Conservation (phyloP, 179 eudicot genomes). For the Sideroxylon spinosum region DNA sequence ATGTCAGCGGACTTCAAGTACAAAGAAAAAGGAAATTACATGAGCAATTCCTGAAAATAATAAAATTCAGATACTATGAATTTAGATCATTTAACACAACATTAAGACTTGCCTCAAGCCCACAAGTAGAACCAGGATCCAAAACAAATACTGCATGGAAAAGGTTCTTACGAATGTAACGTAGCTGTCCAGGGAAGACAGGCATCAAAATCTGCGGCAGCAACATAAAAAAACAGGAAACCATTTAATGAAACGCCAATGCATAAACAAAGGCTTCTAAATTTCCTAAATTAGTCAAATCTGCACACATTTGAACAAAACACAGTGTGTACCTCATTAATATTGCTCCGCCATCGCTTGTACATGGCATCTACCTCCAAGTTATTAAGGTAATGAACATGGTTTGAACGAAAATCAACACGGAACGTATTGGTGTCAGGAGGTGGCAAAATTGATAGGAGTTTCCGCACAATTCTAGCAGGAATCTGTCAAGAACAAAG, state of each 20-base stretch:
- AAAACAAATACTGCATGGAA: slow-evolving; percentile 83
- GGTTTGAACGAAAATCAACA: slow-evolving; percentile 86
- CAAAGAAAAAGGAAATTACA: slow-evolving; percentile 18
- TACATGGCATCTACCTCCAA: slow-evolving; percentile 90
- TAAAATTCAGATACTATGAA: slow-evolving; percentile 13
- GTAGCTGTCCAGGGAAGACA: slow-evolving; percentile 93
- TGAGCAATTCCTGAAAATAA: slow-evolving; percentile 17
- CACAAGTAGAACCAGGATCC: slow-evolving; percentile 86
- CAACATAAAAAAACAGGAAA: not conserved
- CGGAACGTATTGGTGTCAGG: slow-evolving; percentile 71
- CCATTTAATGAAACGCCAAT: not conserved
- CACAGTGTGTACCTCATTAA: slow-evolving; percentile 69
- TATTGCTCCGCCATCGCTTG: slow-evolving; percentile 87
- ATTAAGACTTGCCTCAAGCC: slow-evolving; percentile 80
- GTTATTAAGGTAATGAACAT: slow-evolving; percentile 93
- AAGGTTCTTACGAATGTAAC: slow-evolving; percentile 88
- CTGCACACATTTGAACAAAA: not conserved
- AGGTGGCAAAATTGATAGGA: slow-evolving; percentile 69
- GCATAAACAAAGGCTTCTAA: not conserved
- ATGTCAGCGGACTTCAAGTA: slow-evolving; percentile 58
- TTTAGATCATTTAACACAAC: slow-evolving; percentile 4
- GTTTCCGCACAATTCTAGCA: slow-evolving; percentile 52
- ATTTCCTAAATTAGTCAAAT: not conserved
- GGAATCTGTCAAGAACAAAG: slow-evolving; percentile 33
- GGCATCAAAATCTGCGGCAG: slow-evolving; percentile 88